Evolutionary conservation across 2,329 filamentous ascomycete species (phyloP), one percentile per base, ranked within the genome.

Genomic region (Claviceps paspali): DNA sequence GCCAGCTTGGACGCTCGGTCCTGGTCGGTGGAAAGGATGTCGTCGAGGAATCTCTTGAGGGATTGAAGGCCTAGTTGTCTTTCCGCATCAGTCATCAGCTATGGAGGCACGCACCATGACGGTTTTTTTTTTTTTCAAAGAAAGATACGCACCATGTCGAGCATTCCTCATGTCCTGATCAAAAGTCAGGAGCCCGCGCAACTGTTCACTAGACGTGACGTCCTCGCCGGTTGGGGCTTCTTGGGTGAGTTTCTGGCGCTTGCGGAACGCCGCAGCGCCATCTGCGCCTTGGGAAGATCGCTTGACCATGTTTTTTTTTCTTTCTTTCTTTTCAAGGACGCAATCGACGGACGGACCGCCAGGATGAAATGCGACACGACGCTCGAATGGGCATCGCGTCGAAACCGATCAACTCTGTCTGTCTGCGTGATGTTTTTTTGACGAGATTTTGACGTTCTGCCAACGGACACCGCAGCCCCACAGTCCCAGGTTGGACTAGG

Each of bases 11-110:
- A 38, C 39, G 38, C 43, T 33, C 50, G 50, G 57, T 63, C 57
- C 42, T 53, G 56, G 39, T 66, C 59, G 44, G 68, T 60, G 43
- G 65, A 61, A 40, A 69, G 57, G 44, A 84, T 70, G 28, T 70
- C 62, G 49, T 87, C 81, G 43, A 87, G 73, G 31, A 87, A 74
- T 6, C 64, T 57, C 52, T 84, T 84, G 61, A 84, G 73, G 0
- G 76, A 76, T 48, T 76, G 72, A 9, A 84, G 67, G 15, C 74
- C 76, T 80, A 34, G 2, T 9, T 10, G 7, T n/a, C 15, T n/a
- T 14, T 30, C 7, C 24, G 22, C 19, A 19, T 30, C 28, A 24
- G 28, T 12, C 15, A 19, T 23, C 11, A 7, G 14, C 2, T 10
- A 11, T 22, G 8, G 15, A 7, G 17, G 14, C 7, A 6, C 24